Conservation (phyloP, 805 yeast species). For the Candida cerambycidarum region DNA sequence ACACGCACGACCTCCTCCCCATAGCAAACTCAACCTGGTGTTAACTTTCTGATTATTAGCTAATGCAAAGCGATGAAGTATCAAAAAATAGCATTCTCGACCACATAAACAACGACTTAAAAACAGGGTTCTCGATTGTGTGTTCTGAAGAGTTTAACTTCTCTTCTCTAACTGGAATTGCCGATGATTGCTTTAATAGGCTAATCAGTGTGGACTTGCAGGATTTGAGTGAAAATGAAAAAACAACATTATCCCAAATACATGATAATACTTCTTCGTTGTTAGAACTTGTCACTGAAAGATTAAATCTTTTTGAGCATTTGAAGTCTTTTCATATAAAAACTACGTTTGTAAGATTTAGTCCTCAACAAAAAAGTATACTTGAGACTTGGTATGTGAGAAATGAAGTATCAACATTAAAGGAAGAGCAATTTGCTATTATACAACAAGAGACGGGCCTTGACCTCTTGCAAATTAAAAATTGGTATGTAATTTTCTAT, state of each 20-base stretch:
- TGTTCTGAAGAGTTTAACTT: not conserved
- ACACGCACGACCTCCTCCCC: constrained; percentile 1
- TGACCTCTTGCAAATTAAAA: constrained; percentile 10
- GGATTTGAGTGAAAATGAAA: not conserved
- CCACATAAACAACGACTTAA: not conserved
- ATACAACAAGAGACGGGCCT: constrained; percentile 1
- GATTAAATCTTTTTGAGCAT: not conserved
- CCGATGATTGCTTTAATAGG: not conserved
- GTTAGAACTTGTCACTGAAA: not conserved
- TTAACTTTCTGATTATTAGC: not conserved
- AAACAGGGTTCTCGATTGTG: not conserved
- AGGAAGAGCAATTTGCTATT: not conserved
- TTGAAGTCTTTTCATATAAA: not conserved
- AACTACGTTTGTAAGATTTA: not conserved
- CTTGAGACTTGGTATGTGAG: not conserved
- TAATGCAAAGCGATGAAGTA: not conserved
- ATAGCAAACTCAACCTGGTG: not conserved
- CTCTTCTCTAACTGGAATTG: not conserved
- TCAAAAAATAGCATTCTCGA: not conserved
- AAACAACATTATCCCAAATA: not conserved
- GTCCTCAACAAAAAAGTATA: not conserved
- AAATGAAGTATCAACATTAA: not conserved
- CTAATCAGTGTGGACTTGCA: not conserved
- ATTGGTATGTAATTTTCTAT: constrained; percentile 14
- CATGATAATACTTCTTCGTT: not conserved